Evolutionary conservation across 2,329 filamentous ascomycete genomes (phyloP).

Genomic region (Leptographium lundbergii): DNA sequence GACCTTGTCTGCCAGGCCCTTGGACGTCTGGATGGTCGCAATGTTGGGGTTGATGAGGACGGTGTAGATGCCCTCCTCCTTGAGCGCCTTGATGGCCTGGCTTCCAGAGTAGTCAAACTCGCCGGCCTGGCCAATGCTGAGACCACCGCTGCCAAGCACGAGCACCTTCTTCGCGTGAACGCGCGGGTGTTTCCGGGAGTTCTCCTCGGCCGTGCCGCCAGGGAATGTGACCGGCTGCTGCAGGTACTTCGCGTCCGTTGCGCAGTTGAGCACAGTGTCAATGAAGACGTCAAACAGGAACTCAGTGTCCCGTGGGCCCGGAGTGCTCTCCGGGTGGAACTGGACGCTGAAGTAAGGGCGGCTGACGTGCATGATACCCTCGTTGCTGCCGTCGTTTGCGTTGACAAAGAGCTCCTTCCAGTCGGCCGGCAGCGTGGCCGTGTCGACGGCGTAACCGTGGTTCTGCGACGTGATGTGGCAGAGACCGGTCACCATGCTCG

Average conservation of each 20-base stretch:
- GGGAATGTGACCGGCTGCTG: conserved; percentile 71
- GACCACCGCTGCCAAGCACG: conserved; percentile 83
- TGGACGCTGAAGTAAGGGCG: conserved; percentile 98
- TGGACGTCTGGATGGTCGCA: conserved; percentile 96
- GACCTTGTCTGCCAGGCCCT: conserved; percentile 94
- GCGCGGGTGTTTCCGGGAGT: conserved; percentile 60
- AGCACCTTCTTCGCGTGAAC: conserved; percentile 90
- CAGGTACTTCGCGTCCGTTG: conserved; percentile 54
- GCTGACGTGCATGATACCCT: conserved; percentile 80
- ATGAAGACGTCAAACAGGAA: conserved; percentile 97
- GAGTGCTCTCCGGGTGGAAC: conserved; percentile 95
- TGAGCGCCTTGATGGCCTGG: conserved; percentile 95
- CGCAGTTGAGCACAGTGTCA: conserved; percentile 61
- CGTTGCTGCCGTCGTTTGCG: conserved; percentile 95
- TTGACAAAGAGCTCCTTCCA: conserved; percentile 97
- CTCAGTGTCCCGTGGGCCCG: conserved; percentile 89
- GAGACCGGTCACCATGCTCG: conserved; percentile 85
- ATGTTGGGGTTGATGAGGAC: conserved; percentile 99
- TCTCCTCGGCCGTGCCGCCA: conserved; percentile 69
- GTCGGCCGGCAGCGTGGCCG: conserved; percentile 56
- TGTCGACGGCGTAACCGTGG: conserved; percentile 89
- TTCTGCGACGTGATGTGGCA: conserved; percentile 99
- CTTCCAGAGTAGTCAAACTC: conserved; percentile 98
- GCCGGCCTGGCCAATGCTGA: conserved; percentile 94
- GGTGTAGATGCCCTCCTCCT: conserved; percentile 96